These are phyloP conservation scores for Emiliania huxleyi DNA, from an alignment of 78 protist genomes.

Conservation along the genomic window DNA sequence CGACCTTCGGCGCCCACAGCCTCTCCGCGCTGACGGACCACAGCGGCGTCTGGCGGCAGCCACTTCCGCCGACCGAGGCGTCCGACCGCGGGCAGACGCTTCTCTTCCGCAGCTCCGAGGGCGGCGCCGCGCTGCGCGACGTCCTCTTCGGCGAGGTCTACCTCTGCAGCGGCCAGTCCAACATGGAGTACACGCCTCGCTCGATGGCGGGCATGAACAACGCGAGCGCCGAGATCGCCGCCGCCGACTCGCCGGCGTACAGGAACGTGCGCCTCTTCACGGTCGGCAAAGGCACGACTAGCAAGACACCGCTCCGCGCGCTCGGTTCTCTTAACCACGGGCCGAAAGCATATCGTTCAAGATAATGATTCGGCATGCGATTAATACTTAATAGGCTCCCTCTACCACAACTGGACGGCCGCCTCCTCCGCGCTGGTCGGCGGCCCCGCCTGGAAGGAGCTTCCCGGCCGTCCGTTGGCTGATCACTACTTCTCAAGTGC, in stretches of 20 bases:
- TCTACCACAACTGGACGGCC: no score
- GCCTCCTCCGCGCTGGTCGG: neutral
- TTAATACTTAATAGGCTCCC: no score
- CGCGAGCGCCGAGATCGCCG: neutral
- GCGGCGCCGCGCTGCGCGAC: neutral
- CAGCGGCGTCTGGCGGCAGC: neutral
- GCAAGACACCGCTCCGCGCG: no score
- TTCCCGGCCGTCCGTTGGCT: no score
- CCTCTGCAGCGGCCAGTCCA: neutral
- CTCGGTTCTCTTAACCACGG: no score
- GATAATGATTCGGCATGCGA: no score
- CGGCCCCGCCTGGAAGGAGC: neutral
- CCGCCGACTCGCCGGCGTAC: neutral
- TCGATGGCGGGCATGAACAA: neutral
- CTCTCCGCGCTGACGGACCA: neutral
- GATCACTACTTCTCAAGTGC: no score
- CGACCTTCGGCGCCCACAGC: neutral
- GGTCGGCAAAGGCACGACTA: neutral
- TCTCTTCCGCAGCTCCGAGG: neutral
- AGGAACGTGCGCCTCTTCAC: neutral
- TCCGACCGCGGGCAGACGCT: neutral
- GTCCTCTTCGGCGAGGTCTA: constrained; percentile 5
- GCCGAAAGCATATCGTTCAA: no score
- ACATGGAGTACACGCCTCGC: neutral
- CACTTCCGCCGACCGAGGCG: neutral